Evolutionary conservation across 257 asterid species (phyloP), one percentile per base, ranked within the genome.

Genomic region (Capsicum baccatum): DNA sequence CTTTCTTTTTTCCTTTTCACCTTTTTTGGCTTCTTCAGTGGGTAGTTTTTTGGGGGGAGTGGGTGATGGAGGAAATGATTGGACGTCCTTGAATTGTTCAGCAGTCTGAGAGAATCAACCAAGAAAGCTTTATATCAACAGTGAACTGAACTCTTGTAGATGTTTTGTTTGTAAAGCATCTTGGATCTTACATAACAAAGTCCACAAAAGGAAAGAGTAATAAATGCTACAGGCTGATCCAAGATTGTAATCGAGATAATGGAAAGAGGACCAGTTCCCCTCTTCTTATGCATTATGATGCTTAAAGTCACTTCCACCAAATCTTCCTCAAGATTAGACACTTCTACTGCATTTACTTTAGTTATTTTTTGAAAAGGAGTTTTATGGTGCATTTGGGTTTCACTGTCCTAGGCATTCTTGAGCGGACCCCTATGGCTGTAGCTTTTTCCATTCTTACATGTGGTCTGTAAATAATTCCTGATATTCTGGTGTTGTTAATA

Each of bases 131-230:
- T 76, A 4, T 76, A 76, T 76, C 39, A 50, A 76, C 62, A 74
- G 81, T 74, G 62, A 74, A 55, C 62, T 74, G 62, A 74, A 50
- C 81, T 52, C 63, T 76, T 52, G 58, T 52, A 76, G 63, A 76
- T 19, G 17, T 54, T 48, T 73, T n/a, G n/a, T 74, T 74, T 48
- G 19, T 76, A 76, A 76, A 52, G 48, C 63, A 50, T 76, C 21
- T 6, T 76, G 81, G 81, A 76, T 50, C 81, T 48, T 76, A 50
- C 63, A 1, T 54, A 50, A 26, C 62, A 50, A 52, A 8, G 60
- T 74, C 47, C 81, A 50, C 13, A 19, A 76, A 52, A 76, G 63
- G 47, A 76, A 76, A 48, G 26, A 4, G n/a, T 54, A 76, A 74
- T 26, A 56, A 76, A 54, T 76, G 63, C 26, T 26, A 76, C 81